Conservation (phyloP, 257 asterid species). For the Echites panduratus region DNA sequence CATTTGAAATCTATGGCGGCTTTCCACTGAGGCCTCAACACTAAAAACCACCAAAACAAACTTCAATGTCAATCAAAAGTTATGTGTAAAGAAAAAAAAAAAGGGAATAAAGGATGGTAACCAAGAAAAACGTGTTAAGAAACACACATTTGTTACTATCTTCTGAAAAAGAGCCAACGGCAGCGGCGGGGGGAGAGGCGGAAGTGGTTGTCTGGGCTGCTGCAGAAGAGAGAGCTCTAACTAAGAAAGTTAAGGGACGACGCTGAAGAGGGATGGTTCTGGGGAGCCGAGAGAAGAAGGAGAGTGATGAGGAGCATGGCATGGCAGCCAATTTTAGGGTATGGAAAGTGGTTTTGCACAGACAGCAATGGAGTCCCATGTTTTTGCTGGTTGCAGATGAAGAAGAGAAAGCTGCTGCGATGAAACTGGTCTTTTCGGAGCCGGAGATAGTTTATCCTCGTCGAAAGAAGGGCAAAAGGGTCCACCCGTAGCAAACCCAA, state of each 20-base stretch:
- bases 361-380: conserved; percentile 46
- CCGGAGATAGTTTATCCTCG: background rate
- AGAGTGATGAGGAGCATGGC: conserved; percentile 23
- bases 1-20: conserved; percentile 91
- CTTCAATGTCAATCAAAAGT: background rate
- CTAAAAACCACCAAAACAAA: conserved; percentile 31
- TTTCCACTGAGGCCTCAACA: conserved; percentile 74
- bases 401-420: background rate
- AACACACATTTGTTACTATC: conserved; percentile 39
- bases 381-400: background rate
- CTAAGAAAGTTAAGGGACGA: conserved; percentile 28
- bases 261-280: conserved; percentile 19
- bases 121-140: background rate
- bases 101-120: background rate
- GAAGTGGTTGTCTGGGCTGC: conserved; percentile 27
- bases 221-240: conserved; percentile 48
- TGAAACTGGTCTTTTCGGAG: background rate
- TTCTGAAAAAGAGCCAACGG: conserved; percentile 18
- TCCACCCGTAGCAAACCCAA: too few species aligned
- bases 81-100: background rate
- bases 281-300: conserved; percentile 31
- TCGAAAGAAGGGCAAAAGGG: too few species aligned
- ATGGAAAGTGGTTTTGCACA: conserved; percentile 21
- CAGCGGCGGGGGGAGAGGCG: conserved; percentile 1
- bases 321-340: conserved; percentile 34